Conservation (phyloP, 140 eudicot species). For the Anethum foeniculum region DNA sequence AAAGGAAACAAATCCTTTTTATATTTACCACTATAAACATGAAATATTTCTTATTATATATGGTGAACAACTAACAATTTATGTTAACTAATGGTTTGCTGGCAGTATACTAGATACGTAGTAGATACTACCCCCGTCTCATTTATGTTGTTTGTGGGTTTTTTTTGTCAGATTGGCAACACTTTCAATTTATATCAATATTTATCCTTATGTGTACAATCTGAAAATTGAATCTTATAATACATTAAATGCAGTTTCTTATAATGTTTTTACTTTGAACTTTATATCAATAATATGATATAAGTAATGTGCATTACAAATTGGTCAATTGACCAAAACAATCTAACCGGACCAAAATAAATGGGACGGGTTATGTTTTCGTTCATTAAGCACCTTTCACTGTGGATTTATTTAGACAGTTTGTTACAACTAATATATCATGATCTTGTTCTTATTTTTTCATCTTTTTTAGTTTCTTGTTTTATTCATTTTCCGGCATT, state of each 20-base stretch:
- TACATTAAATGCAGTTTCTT: background rate
- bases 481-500: background rate
- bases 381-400: background rate
- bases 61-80: background rate
- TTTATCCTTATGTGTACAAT: background rate
- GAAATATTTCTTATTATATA: background rate
- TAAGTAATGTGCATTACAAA: background rate
- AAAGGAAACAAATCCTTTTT: background rate
- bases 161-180: background rate
- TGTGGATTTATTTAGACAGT: background rate
- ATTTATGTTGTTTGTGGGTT: too few relatives aligned
- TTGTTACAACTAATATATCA: too few relatives aligned
- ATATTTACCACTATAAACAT: background rate
- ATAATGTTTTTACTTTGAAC: background rate
- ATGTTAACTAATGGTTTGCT: background rate
- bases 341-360: background rate
- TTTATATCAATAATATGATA: background rate
- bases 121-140: background rate
- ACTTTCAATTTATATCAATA: background rate
- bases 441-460: background rate
- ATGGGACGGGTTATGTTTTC: background rate
- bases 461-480: background rate
- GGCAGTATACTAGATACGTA: background rate
- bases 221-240: background rate
- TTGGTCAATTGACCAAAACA: background rate